These are phyloP conservation scores for Sicyos baderoa DNA, from an alignment of 306 rosid species.

Conservation along the genomic window DNA sequence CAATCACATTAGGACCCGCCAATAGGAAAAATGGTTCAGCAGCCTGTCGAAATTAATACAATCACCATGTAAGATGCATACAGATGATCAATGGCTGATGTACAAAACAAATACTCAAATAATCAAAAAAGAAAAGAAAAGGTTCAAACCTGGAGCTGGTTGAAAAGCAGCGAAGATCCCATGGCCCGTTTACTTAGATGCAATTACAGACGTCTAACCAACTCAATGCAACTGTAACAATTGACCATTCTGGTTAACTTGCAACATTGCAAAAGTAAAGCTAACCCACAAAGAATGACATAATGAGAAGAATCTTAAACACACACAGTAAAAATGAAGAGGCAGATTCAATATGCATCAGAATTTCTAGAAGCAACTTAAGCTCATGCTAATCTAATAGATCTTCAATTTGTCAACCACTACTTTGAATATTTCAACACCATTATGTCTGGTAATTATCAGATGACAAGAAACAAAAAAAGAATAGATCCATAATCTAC, in stretches of 20 bases:
- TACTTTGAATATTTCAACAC: background rate
- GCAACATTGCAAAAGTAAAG: background rate
- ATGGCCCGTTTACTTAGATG: constrained; percentile 17
- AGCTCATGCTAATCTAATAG: background rate
- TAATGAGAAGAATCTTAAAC: background rate
- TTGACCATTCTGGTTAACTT: background rate
- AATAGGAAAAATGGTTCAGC: constrained; percentile 79
- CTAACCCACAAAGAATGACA: background rate
- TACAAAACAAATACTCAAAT: background rate
- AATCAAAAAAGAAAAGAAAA: background rate
- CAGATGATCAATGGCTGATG: constrained; percentile 15
- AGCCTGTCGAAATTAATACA: constrained; percentile 35
- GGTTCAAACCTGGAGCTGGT: constrained; percentile 36
- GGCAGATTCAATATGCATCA: background rate
- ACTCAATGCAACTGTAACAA: background rate
- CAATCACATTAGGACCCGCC: constrained; percentile 97
- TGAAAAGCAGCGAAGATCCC: constrained; percentile 38
- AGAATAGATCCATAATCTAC: background rate
- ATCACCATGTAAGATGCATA: constrained; percentile 15
- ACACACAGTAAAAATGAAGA: background rate
- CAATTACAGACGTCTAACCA: background rate
- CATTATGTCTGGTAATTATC: background rate
- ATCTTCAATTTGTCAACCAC: background rate
- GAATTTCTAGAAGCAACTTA: background rate
- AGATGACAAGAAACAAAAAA: background rate